Evolutionary conservation across 2,329 filamentous ascomycete species (phyloP), one percentile per base, ranked within the genome.

Genomic region (Ophiocordyceps camponoti-floridani): DNA sequence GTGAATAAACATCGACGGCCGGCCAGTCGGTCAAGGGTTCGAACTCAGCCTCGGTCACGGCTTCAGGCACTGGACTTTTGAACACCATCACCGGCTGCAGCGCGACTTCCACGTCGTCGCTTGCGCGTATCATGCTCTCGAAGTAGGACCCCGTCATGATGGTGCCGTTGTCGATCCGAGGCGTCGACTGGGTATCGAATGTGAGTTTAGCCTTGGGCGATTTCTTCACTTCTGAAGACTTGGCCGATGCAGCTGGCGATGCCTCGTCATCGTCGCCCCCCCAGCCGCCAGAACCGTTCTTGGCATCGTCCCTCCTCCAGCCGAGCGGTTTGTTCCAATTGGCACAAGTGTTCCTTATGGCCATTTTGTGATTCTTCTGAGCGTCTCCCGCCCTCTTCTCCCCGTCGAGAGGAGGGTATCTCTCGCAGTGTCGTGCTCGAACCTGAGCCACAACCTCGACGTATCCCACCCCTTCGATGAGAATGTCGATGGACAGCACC

Each of bases 381-480:
- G 7, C 4, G 8, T 30, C 28, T 4, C 7, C 11, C 18, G 5
- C 2, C 35, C 56, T 53, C 12, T 43, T n/a, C 4, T 43, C 12
- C 13, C 7, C 16, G 11, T 26, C 19, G 26, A 44, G 33, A 8
- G 12, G 3, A 23, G 33, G 43, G 26, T 33, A 48, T n/a, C 41
- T 45, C 33, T 59, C 49, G 23, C 56, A 41, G 47, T 70, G 65
- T 55, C 62, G 72, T 14, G 69, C 74, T 43, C 89, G 76, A 10
- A 93, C 76, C 62, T 98, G 89, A 3, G 80, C 80, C 1, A 79
- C 79, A 38, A 98, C 61, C 62, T 98, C 91, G 2, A 98, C 73
- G 84, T 93, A 98, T 8, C 91, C 91, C 26, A 87, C 81, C 2
- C 91, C 87, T 59, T 96, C 89, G 43, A 98, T 78, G 13, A 98